Evolutionary conservation across 2,329 filamentous ascomycete genomes (phyloP), one percentile per base, ranked within the genome.

Genomic region (Samsoniella hepiali): DNA sequence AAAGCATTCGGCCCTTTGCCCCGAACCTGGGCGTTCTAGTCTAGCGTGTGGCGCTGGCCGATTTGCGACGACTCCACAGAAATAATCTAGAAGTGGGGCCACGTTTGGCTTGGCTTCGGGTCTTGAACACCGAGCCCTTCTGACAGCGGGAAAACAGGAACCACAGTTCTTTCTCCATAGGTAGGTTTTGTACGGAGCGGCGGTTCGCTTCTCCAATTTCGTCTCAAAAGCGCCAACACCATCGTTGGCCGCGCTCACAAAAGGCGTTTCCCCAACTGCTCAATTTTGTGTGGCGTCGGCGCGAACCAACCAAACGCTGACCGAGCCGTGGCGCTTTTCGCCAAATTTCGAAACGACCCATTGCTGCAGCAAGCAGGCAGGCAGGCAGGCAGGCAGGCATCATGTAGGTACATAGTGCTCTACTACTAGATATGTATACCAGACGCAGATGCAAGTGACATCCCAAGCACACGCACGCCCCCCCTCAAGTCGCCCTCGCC

Each of bases 1-100:
- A 22, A 22, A 31, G 42, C 42, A 58, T 58, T 58, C 56, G 56
- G 56, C 42, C 56, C 56, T 58, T 58, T 58, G 42, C 56, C 56
- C 56, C 56, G 42, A 58, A n/a, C 29, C 27, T 49, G 56, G 22
- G 56, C 40, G 55, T 36, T 57, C 29, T 22, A 22, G 29, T 40
- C 31, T 29, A 2, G 36, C 32, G 29, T 47, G 31, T 36, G 38
- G 7, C 22, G 22, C 22, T 57, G 31, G 47, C 56, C 56, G 56
- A 58, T 58, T 58, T 8, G 56, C 31, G 40, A 38, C 29, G 56
- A 22, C 56, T 58, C 56, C 56, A 47, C 44, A 49, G 56, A 58
- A 58, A 34, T n/a, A 27, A 32, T 58, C 56, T 58, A 58, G 56
- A 58, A 58, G 42, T 15, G 22, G 22, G 22, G 22, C 22, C 38